A percentile compares a stretch with the other conserved stretches of the same genome.
Conservation (phyloP, 139 green algal genomes). For the Tetradesmus obliquus region DNA sequence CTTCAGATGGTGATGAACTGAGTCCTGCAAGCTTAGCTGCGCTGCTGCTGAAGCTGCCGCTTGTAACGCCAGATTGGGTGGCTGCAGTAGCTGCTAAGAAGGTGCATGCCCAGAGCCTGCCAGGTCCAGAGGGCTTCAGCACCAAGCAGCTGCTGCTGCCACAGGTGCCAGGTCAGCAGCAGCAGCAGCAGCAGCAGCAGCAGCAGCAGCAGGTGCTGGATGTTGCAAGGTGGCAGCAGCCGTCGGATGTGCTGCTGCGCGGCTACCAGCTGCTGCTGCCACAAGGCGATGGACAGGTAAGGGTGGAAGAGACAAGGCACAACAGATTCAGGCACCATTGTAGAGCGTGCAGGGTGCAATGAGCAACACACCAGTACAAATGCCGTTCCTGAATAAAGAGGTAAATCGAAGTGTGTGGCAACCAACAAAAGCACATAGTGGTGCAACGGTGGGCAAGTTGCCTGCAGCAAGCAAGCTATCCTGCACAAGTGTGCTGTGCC, state of each 20-base stretch:
- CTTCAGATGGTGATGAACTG: background rate
- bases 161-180: background rate
- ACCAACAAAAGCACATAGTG: too few species aligned
- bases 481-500: too few species aligned
- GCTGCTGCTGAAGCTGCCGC: background rate
- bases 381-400: too few species aligned
- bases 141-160: conserved; percentile 29
- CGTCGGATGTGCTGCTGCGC: background rate
- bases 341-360: background rate
- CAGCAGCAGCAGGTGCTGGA: conserved; percentile 29
- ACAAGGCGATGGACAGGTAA: background rate
- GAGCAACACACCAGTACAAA: too few species aligned
- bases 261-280: background rate
- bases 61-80: conserved; percentile 9
- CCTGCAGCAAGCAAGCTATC: too few species aligned
- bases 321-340: too few species aligned
- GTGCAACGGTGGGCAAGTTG: too few species aligned
- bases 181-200: conserved; percentile 7
- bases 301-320: too few species aligned
- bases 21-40: background rate
- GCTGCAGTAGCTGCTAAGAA: conserved; percentile 19
- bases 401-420: too few species aligned
- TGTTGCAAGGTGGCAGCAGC: background rate
- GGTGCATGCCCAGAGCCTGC: background rate
- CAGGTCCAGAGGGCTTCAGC: background rate